Percentiles rank a stretch among this genome's conserved stretches.
These are phyloP conservation scores for Boletus subcaerulescens DNA, from an alignment of 768 basidiomycete genomes.

Conservation along the genomic window DNA sequence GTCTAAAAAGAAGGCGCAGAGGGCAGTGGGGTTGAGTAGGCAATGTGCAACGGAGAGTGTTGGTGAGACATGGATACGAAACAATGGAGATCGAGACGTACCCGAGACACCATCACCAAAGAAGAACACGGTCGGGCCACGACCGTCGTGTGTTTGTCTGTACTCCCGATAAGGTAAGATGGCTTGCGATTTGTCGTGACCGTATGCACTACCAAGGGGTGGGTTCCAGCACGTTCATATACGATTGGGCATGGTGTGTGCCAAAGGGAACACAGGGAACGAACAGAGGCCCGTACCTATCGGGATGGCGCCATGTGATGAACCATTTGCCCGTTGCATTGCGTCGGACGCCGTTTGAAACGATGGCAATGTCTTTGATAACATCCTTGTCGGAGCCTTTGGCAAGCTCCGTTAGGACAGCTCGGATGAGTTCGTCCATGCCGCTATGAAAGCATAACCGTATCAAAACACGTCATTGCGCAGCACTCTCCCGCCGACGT, in stretches of 20 bases:
- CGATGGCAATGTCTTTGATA: constrained; percentile 78
- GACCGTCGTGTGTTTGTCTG: constrained; percentile 14
- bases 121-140: constrained; percentile 81
- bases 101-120: constrained; percentile 98
- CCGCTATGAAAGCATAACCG: constrained; percentile 50
- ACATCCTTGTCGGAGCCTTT: constrained; percentile 52
- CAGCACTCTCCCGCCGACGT: background rate
- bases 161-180: constrained; percentile 81
- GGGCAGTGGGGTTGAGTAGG: background rate
- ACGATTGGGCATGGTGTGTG: background rate
- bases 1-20: constrained; percentile 44
- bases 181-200: constrained; percentile 95
- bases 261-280: background rate
- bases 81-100: constrained; percentile 32
- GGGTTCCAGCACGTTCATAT: background rate
- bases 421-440: constrained; percentile 92
- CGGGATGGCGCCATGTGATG: constrained; percentile 86
- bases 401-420: constrained; percentile 74
- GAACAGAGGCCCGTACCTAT: constrained; percentile 52
- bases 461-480: constrained; percentile 1
- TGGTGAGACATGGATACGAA: background rate
- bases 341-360: constrained; percentile 86
- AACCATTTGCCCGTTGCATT: constrained; percentile 64
- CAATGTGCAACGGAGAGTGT: background rate
- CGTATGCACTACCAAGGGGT: constrained; percentile 54